Base-by-base conservation (phyloP, 2,329 filamentous ascomycete genomes). In the Fusarium mundagurra region DNA sequence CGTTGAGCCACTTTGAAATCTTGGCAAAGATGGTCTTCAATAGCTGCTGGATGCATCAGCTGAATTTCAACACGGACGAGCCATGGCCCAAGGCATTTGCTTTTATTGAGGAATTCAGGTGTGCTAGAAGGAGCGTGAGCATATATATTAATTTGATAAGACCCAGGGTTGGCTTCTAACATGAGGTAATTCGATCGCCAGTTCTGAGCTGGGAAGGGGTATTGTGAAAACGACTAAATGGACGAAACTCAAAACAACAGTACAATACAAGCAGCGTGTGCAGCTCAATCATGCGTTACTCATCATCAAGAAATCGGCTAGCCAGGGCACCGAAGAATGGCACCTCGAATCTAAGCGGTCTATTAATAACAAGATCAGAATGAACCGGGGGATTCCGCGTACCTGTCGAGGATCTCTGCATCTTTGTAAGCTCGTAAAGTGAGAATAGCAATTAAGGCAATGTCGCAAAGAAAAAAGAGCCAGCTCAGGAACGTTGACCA, bases 271-370 rank as follows among this genome's bases (percentile, higher is more conserved):
- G 47, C 24, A 22, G 24, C 31, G 16, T 54, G 29, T 34, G 44
- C 11, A 44, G 36, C 34, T 39, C 33, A n/a, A 38, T 36, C n/a
- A 29, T 45, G 24, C 34, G 72, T 79, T 64, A 85, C 73, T 98
- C 96, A 80, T 98, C 94, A 79, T 98, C 96, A 65, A 98, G 88
- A 80, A 98, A 96, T 33, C 93, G 93, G 83, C 92, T 97, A 48
- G 96, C 96, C 76, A 98, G 85, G 47, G 88, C 88, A 9, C 96
- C 96, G 79, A 98, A 92, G 79, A 97, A 91, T 0, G 96, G 96
- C 5, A 98, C 88, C 82, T 98, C 95, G 71, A 92, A 97, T 81
- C 96, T 90, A 41, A 8, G 27, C n/a, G 43, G 71, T 60, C 31
- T 36, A 44, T 69, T 24, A 67, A 51, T 29, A 29, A 48, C 33